phyloP scores from a whole-genome alignment of 225 moss, liverwort and hornwort genomes.

The Antitrichia curtipendula region DNA sequence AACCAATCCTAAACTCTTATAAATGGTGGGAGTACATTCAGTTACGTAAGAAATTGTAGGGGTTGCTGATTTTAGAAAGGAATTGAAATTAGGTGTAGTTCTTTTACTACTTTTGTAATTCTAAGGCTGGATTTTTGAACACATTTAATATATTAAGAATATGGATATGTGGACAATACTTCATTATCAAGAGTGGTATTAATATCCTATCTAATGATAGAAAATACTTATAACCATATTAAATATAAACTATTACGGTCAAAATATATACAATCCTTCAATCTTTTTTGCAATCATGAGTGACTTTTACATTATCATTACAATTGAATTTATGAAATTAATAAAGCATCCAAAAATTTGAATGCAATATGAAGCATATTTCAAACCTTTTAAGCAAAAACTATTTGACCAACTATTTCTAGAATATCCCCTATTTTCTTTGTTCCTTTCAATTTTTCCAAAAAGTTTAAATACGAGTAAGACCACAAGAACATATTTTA shows the following conservation, averaged over 20 bases:
- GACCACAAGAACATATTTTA: not conserved
- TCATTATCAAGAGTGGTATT: too few relatives aligned
- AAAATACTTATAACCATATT: not conserved
- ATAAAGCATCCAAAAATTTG: not conserved
- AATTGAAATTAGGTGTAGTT: too few relatives aligned
- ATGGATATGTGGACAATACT: rapidly evolving
- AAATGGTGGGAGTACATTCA: too few relatives aligned
- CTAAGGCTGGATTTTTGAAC: not conserved
- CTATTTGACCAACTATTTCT: not conserved
- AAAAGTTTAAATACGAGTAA: not conserved
- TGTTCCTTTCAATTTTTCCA: not conserved
- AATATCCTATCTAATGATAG: not conserved
- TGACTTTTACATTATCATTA: not conserved
- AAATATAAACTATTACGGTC: not conserved
- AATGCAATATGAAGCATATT: not conserved
- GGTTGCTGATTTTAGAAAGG: too few relatives aligned
- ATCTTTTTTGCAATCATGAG: not conserved
- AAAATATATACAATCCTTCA: not conserved
- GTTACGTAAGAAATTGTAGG: too few relatives aligned
- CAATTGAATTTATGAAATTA: too few relatives aligned
- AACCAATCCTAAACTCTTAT: rapidly evolving
- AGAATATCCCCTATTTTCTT: not conserved
- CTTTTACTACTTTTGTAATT: not conserved
- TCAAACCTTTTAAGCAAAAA: not conserved
- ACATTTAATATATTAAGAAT: too few relatives aligned